phyloP scores from a whole-genome alignment of 805 yeast species.

The Cyberlindnera xishuangbannaensis region DNA sequence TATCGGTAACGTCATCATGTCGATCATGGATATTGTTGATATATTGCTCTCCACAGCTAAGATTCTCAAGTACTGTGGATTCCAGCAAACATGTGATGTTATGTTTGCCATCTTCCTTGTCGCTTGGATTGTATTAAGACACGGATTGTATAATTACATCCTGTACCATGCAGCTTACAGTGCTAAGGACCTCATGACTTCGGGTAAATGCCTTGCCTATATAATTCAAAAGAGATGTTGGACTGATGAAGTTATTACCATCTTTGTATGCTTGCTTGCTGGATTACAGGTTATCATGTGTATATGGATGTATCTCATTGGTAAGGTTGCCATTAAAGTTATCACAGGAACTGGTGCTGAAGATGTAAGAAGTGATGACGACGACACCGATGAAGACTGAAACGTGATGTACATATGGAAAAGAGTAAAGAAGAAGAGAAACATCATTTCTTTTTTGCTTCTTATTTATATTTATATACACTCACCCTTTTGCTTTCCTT shows the following conservation, averaged over 20 bases:
- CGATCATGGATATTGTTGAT: constrained; percentile 83
- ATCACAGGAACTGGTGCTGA: constrained; percentile 72
- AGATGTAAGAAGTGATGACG: constrained; percentile 81
- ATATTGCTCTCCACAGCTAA: constrained; percentile 68
- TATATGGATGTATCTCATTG: constrained; percentile 72
- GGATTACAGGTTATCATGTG: constrained; percentile 61
- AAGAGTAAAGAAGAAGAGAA: too few species aligned
- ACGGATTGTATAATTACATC: constrained; percentile 64
- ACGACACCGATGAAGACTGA: constrained; percentile 40
- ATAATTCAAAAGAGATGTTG: constrained; percentile 41
- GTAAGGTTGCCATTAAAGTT: constrained; percentile 65
- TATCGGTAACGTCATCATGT: constrained; percentile 71
- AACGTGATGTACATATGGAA: too few species aligned
- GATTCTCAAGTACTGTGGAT: constrained; percentile 68
- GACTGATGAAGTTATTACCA: constrained; percentile 36
- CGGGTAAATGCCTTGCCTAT: constrained; percentile 35
- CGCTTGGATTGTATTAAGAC: constrained; percentile 68
- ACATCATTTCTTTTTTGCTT: too few species aligned
- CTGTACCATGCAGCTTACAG: constrained; percentile 51
- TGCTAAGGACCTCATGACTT: constrained; percentile 39
- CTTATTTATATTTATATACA: too few species aligned
- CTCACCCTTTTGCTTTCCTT: too few species aligned
- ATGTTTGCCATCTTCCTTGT: constrained; percentile 63
- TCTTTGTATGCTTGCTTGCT: constrained; percentile 51
- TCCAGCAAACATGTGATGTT: constrained; percentile 52